Conservation (phyloP, 176 grass and related monocot species). For the Hyparrhenia diplandra region DNA sequence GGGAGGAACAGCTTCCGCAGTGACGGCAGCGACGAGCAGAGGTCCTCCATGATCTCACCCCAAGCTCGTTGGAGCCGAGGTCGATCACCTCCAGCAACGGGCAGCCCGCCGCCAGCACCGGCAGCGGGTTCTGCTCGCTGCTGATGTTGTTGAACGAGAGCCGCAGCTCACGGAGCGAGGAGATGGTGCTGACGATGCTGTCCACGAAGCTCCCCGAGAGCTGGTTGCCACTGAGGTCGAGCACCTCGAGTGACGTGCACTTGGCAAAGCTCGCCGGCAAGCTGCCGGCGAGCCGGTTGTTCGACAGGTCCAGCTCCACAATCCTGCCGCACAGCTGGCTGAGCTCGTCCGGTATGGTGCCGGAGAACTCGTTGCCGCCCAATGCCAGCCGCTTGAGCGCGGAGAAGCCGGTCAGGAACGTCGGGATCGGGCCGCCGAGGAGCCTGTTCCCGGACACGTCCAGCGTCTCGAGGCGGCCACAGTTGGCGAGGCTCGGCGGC, state of each 20-base stretch:
- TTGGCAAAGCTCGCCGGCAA: constrained; percentile 61
- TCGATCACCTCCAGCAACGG: constrained; percentile 64
- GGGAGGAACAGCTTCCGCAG: constrained; percentile 59
- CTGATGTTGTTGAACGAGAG: constrained; percentile 87
- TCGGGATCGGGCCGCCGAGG: constrained; percentile 47
- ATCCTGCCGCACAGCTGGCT: constrained; percentile 58
- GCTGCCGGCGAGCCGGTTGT: constrained; percentile 52
- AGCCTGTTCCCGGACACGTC: constrained; percentile 70
- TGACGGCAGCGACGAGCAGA: constrained; percentile 55
- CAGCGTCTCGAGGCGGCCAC: constrained; percentile 48
- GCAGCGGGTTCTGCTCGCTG: constrained; percentile 51
- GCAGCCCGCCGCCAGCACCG: constrained; percentile 43
- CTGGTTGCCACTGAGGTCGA: constrained; percentile 68
- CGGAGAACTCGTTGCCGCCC: constrained; percentile 53
- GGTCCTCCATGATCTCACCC: constrained; percentile 52
- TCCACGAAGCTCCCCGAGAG: constrained; percentile 69
- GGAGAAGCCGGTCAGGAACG: constrained; percentile 39
- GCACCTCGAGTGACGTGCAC: constrained; percentile 56
- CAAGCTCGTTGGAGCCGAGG: constrained; percentile 68
- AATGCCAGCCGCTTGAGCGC: constrained; percentile 53
- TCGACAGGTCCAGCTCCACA: constrained; percentile 51
- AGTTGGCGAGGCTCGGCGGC: constrained; percentile 48
- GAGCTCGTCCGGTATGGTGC: constrained; percentile 54
- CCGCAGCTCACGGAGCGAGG: constrained; percentile 53
- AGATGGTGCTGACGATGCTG: constrained; percentile 58